Percentiles rank a stretch among this genome's conserved stretches.
Evolutionary conservation across 108 stramenopile genomes (phyloP).

Genomic region (Pseudonitzschia multiseries): DNA sequence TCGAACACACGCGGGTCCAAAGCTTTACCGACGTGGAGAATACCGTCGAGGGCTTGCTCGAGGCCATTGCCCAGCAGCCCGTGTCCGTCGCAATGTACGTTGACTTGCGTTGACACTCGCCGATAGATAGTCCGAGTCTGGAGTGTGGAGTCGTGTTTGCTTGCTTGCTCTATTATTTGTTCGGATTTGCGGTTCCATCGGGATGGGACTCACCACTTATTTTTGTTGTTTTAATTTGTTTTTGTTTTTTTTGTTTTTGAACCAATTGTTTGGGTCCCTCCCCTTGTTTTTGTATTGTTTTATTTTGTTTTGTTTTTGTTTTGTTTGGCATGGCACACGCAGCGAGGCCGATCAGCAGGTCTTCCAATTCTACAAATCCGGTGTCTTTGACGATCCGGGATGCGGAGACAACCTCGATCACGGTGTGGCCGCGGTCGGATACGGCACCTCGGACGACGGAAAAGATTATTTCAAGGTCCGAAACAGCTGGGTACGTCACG

Average conservation of each 20-base stretch:
- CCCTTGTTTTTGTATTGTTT: neutral
- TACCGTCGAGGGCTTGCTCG: constrained; percentile 52
- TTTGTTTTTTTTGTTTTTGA: neutral
- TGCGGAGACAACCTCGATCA: constrained; percentile 85
- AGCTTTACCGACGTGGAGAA: constrained; percentile 70
- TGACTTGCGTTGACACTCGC: neutral
- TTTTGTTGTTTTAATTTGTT: too few species aligned
- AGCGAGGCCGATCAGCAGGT: constrained; percentile 40
- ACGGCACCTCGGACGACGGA: constrained; percentile 70
- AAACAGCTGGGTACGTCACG: constrained; percentile 70
- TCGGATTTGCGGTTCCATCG: too few species aligned
- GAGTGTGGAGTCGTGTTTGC: neutral
- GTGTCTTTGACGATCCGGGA: constrained; percentile 66
- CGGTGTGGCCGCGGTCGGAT: constrained; percentile 92
- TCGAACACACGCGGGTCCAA: constrained; percentile 58
- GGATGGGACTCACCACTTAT: too few species aligned
- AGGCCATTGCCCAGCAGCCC: constrained; percentile 60
- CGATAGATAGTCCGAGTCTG: too few species aligned
- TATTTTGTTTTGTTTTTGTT: neutral
- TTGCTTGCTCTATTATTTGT: too few species aligned
- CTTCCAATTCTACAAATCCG: constrained; percentile 91
- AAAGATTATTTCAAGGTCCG: constrained; percentile 40
- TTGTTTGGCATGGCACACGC: neutral
- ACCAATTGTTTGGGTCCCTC: too few species aligned
- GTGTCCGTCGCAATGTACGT: constrained; percentile 65